Base-by-base conservation (phyloP, 148 eudicot species). In the Rhododendron simsii region DNA sequence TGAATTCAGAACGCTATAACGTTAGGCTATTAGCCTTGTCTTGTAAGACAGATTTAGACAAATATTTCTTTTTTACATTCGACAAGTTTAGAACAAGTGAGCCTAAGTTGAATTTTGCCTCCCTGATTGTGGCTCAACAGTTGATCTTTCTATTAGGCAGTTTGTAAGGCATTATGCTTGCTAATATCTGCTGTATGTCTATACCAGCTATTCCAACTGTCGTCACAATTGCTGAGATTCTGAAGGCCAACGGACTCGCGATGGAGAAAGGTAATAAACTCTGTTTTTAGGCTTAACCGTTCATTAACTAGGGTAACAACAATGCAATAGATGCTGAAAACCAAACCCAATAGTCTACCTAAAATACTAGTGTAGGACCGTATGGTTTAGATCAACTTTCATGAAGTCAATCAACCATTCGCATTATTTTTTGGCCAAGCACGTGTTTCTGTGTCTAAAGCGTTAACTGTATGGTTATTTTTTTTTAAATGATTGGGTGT, bases 181-280 rank as follows among this genome's bases (percentile, higher is more conserved):
- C 71, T 81, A 53, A 83, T 35, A 57, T 82, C 39, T 83, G 78
- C 15, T 44, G n/a, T 28, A 30, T 83, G 13, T 73, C 10, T 21
- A 3, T 74, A 4, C 15, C 91, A 93, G 94, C 94, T 59, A 93
- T 91, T 41, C 94, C 94, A 20, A 91, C 92, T 71, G 92, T 86
- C 12, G 93, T 91, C 23, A 88, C 89, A 55, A 93, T 91, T 77
- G 87, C 90, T 41, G 92, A 90, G 86, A 91, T 91, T 75, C 89
- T 91, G 71, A 93, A 93, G 89, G 80, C 89, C 7, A 91, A 89
- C 81, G 94, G 93, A 30, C 20, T 87, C 35, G 94, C 91, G 5
- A 83, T 86, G 59, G 88, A 91, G 86, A 90, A 84, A 82, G 84
- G 94, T 92, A 86, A 87, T 91, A 71, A 87, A 5, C n/a, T 28